Conservation (phyloP, 2,329 filamentous ascomycete genomes). For the Talaromyces amestolkiae region DNA sequence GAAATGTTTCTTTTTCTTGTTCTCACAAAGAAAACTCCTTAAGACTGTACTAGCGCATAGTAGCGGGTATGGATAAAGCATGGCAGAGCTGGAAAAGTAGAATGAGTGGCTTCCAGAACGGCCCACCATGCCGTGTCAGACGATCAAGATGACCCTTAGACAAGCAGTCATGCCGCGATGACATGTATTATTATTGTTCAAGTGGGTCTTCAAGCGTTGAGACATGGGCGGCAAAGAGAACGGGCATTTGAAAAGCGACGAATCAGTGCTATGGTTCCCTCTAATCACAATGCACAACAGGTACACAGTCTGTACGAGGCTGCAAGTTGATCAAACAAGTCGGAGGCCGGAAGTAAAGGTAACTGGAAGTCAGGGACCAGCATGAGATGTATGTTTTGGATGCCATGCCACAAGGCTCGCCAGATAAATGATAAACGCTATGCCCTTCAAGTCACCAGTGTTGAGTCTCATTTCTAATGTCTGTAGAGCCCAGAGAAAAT, state of each 20-base stretch:
- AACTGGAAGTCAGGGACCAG: conserved; percentile 12
- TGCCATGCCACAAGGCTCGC: conserved; percentile 11
- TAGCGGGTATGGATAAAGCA: neutral
- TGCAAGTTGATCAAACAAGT: conserved; percentile 18
- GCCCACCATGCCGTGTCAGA: conserved; percentile 2
- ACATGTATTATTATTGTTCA: neutral
- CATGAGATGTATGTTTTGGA: conserved; percentile 5
- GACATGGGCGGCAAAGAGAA: neutral
- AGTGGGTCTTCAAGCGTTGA: conserved; percentile 13
- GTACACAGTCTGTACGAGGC: conserved; percentile 1
- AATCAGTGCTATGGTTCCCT: neutral
- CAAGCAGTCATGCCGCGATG: neutral
- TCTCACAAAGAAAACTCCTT: conserved; percentile 8
- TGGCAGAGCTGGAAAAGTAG: neutral
- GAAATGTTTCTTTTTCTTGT: conserved; percentile 7
- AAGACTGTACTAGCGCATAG: neutral
- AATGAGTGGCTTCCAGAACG: neutral
- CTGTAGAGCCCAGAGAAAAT: neutral
- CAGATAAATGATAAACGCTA: neutral
- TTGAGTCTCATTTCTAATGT: neutral
- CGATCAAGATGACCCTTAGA: neutral
- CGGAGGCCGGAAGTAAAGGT: conserved; percentile 16
- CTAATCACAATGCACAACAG: neutral
- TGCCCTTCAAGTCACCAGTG: neutral
- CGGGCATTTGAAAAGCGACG: neutral